A percentile compares a stretch with the other conserved stretches of the same genome.
These are phyloP conservation scores for Cronartium ribicola DNA, from an alignment of 1,284 basidiomycete genomes.

Conservation along the genomic window DNA sequence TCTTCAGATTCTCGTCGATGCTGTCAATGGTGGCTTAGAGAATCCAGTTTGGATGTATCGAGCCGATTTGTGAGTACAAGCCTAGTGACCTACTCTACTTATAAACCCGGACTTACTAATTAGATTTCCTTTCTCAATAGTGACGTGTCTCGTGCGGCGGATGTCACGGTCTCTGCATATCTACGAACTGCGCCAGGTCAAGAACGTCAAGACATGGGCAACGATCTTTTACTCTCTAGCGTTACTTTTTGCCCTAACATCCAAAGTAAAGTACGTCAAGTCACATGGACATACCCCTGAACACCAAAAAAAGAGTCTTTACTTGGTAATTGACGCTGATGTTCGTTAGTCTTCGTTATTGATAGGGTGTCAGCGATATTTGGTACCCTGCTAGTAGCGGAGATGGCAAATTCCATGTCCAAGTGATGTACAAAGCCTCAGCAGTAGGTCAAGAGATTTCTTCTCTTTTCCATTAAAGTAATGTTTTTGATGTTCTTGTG, in stretches of 20 bases:
- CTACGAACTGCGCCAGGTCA: constrained; percentile 39
- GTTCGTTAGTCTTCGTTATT: not conserved
- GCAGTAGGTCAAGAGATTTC: too few relatives aligned
- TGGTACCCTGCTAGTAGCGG: constrained; percentile 37
- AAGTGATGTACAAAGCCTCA: constrained; percentile 42
- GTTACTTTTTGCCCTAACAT: constrained; percentile 41
- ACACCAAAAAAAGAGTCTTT: not conserved
- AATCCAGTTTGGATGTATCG: constrained; percentile 42
- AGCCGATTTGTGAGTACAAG: constrained; percentile 29
- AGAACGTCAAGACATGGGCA: constrained; percentile 42
- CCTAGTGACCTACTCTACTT: not conserved
- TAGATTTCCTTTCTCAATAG: constrained; percentile 9
- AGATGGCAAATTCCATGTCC: constrained; percentile 38
- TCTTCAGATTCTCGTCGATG: constrained; percentile 40
- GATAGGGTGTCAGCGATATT: constrained; percentile 36
- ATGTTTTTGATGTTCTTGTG: too few relatives aligned
- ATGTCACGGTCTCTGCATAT: constrained; percentile 41
- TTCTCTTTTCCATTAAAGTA: too few relatives aligned
- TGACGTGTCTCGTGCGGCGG: constrained; percentile 40
- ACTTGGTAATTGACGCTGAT: not conserved
- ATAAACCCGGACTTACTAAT: not conserved
- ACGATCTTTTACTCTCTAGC: constrained; percentile 38
- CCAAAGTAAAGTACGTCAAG: constrained; percentile 25
- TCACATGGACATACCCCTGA: not conserved
- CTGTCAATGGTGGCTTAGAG: constrained; percentile 36